Conservation (phyloP, 345 rosid species). For the Syzygium grande region DNA sequence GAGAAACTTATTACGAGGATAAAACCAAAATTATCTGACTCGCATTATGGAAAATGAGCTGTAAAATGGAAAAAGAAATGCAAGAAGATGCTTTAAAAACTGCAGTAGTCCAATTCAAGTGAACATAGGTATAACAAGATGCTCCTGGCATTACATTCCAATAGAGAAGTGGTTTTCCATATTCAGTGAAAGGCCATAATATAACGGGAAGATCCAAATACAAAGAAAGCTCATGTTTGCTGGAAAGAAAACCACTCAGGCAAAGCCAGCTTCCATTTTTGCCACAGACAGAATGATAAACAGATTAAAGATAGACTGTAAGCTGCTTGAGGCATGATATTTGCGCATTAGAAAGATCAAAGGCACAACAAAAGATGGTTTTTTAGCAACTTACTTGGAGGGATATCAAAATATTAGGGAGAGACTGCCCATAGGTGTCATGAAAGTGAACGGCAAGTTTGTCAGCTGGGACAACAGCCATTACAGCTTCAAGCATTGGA, state of each 20-base stretch:
- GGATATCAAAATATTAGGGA: slow-evolving; percentile 55
- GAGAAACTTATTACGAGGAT: not conserved
- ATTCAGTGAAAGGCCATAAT: not conserved
- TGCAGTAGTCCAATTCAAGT: not conserved
- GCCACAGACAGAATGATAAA: not conserved
- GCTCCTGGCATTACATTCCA: not conserved
- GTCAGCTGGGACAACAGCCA: slow-evolving; percentile 53
- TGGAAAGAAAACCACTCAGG: not conserved
- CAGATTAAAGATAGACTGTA: not conserved
- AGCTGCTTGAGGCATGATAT: not conserved
- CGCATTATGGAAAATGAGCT: not conserved
- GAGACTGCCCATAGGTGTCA: slow-evolving; percentile 84
- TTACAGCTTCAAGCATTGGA: slow-evolving; percentile 69
- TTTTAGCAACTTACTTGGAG: slow-evolving; percentile 45
- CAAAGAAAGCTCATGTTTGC: not conserved
- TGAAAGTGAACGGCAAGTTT: slow-evolving; percentile 78
- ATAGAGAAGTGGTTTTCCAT: not conserved
- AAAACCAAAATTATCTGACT: not conserved
- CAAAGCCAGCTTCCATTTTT: not conserved
- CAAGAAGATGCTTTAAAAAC: not conserved
- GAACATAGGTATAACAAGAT: not conserved
- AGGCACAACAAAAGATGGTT: not conserved
- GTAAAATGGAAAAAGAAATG: not conserved
- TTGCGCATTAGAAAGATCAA: not conserved
- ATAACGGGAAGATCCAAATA: not conserved